Percentiles rank a stretch among this genome's conserved stretches.
Evolutionary conservation across 2,329 filamentous ascomycete genomes (phyloP).

Genomic region (Aureobasidium leucospermi): DNA sequence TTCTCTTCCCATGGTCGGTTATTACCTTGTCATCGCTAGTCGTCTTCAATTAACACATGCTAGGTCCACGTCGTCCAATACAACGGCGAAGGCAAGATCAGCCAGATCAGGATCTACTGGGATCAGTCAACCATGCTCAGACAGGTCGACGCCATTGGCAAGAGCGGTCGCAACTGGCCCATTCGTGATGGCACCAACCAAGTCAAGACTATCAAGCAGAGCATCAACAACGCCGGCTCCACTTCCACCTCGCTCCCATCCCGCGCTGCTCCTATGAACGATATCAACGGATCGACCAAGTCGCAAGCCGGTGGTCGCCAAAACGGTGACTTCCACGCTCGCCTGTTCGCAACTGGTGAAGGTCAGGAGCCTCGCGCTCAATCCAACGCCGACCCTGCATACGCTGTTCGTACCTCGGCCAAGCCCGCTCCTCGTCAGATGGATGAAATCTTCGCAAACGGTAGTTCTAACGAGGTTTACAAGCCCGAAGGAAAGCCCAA

Average conservation of each 20-base stretch:
- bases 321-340: slow-evolving; percentile 17
- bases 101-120: slow-evolving; percentile 85
- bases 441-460: slow-evolving; percentile 59
- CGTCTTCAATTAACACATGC: not conserved
- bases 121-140: slow-evolving; percentile 91
- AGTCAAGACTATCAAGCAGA: slow-evolving; percentile 50
- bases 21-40: not conserved
- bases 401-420: slow-evolving; percentile 59
- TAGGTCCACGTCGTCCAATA: slow-evolving; percentile 82
- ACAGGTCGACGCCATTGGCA: slow-evolving; percentile 88
- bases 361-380: slow-evolving; percentile 41
- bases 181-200: slow-evolving; percentile 84
- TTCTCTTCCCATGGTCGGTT: slow-evolving; percentile 68
- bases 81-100: slow-evolving; percentile 67
- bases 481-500: slow-evolving; percentile 37
- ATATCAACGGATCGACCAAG: slow-evolving; percentile 14
- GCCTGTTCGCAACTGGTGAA: slow-evolving; percentile 64
- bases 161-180: slow-evolving; percentile 86
- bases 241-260: slow-evolving; percentile 25
- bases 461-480: slow-evolving; percentile 24
- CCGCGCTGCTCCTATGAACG: slow-evolving; percentile 23
- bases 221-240: slow-evolving; percentile 22
- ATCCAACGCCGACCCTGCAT: slow-evolving; percentile 32
- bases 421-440: slow-evolving; percentile 62
- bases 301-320: slow-evolving; percentile 18